Percentiles rank a stretch among this genome's conserved stretches.
phyloP scores from a whole-genome alignment of 2,329 filamentous ascomycete species.

The Cladosporium sp. region DNA sequence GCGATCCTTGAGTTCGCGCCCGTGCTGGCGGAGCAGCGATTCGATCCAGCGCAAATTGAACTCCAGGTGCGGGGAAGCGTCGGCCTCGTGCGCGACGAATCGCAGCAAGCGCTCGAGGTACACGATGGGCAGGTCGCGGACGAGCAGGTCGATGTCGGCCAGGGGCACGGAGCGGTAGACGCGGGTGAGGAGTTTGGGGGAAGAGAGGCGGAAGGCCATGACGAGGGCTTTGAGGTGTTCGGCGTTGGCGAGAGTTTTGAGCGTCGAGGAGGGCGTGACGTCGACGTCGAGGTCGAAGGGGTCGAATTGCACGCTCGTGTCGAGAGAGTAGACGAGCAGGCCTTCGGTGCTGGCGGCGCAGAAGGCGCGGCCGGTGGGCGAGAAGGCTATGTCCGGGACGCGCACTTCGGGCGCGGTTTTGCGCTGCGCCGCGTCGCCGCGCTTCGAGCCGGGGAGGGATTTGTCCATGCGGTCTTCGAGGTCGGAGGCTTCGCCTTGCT shows the following conservation, averaged over 20 bases:
- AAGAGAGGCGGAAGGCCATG: constrained; percentile 96
- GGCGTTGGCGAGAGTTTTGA: constrained; percentile 66
- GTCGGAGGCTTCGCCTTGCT: constrained; percentile 83
- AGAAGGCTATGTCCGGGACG: constrained; percentile 80
- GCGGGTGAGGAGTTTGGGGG: constrained; percentile 71
- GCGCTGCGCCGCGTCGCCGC: constrained; percentile 78
- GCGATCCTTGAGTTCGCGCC: constrained; percentile 78
- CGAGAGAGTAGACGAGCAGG: constrained; percentile 86
- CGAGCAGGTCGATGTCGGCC: constrained; percentile 69
- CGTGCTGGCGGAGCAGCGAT: constrained; percentile 73
- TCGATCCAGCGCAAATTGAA: constrained; percentile 94
- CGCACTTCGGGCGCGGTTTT: constrained; percentile 76
- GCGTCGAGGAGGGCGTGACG: constrained; percentile 72
- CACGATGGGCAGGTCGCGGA: constrained; percentile 73
- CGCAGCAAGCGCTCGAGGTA: constrained; percentile 83
- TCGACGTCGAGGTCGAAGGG: constrained; percentile 94
- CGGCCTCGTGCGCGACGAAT: constrained; percentile 82
- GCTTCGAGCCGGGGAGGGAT: constrained; percentile 77
- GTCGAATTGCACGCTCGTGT: constrained; percentile 80
- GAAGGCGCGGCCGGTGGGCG: constrained; percentile 83
- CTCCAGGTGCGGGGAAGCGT: constrained; percentile 89
- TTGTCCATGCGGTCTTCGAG: constrained; percentile 77
- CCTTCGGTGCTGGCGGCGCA: constrained; percentile 95
- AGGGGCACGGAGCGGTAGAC: constrained; percentile 83
- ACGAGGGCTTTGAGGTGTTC: constrained; percentile 90